Evolutionary conservation across 306 rosid species (phyloP).

Genomic region (Citrullus mucosospermus): DNA sequence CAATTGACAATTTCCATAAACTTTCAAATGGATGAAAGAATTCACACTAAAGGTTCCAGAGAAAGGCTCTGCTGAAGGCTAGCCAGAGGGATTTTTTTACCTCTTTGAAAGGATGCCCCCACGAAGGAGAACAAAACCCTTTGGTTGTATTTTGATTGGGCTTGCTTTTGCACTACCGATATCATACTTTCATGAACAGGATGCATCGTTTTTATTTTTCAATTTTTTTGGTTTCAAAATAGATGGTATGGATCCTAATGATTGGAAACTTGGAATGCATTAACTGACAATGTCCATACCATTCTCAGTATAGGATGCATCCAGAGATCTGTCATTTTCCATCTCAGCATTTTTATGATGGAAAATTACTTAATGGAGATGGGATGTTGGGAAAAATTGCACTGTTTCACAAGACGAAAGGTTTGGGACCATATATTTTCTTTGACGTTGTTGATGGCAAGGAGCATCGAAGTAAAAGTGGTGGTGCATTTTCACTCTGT

Average conservation of each 20-base stretch:
- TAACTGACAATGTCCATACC: slow-evolving; percentile 12
- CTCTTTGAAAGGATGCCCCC: background rate
- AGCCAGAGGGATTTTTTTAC: background rate
- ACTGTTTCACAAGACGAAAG: slow-evolving; percentile 58
- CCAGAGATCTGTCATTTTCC: slow-evolving; percentile 92
- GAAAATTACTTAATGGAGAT: slow-evolving; percentile 68
- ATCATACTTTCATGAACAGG: background rate
- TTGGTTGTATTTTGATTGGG: background rate
- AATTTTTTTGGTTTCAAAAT: background rate
- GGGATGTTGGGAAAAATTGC: slow-evolving; percentile 60
- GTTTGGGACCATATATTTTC: slow-evolving; percentile 81
- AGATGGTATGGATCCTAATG: background rate
- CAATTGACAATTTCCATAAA: background rate
- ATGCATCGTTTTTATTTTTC: background rate
- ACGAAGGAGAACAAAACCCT: background rate
- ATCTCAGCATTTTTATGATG: slow-evolving; percentile 79
- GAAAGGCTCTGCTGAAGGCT: background rate
- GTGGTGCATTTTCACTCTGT: slow-evolving; percentile 69
- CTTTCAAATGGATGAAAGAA: background rate
- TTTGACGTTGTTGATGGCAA: slow-evolving; percentile 69
- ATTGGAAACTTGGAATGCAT: background rate
- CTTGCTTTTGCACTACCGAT: background rate
- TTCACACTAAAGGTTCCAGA: background rate
- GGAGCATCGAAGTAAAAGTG: slow-evolving; percentile 61
- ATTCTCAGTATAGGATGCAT: slow-evolving; percentile 94